Evolutionary conservation across 352 stramenopile species (phyloP), one percentile per base, ranked within the genome.

Genomic region (Pythium periplocum): DNA sequence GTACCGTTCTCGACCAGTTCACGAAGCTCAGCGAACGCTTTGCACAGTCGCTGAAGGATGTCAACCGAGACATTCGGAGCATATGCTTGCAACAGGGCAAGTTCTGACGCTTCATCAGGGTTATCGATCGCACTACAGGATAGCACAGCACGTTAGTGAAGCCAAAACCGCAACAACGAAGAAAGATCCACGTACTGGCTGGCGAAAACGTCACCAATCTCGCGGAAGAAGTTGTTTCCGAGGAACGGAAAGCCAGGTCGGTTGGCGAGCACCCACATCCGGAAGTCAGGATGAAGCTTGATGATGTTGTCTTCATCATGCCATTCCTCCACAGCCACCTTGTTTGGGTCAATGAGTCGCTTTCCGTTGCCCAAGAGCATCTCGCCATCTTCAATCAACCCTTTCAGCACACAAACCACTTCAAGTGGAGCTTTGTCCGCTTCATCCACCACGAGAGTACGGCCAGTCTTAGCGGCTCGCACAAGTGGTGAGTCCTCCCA

Each of bases 391-490:
- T 98, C 94, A 40, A 98, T 89, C 7, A 99, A 66, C 1, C 87
- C 86, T 68, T 98, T 98, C 3, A 99, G 70, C n/a, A 98, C 69
- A 30, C 90, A 94, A 12, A 98, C 86, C 1, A 99, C 96, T 59
- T 98, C 93, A 0, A 96, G 73, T 10, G 94, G 94, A 10, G 96
- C 96, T 69, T 99, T 98, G 69, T 99, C 95, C 33, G 93, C 94
- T 70, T 99, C 96, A 59, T 99, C 96, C 0, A 99, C 73, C 0
- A 99, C 81, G 12, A 98, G 68, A 4, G 88, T 90, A n/a, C 93
- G 75, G 3, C 96, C 95, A 10, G 91, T 69, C 59, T 87, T 95
- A 8, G 87, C 91, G 41, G 96, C 96, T 45, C 88, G 75, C n/a
- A 98, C 87, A n/a, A 98, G 75, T 4, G 95, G 90, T 3, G 92